Evolutionary conservation across 2,329 filamentous ascomycete species (phyloP).

Genomic region (Cladosporium sp.): DNA sequence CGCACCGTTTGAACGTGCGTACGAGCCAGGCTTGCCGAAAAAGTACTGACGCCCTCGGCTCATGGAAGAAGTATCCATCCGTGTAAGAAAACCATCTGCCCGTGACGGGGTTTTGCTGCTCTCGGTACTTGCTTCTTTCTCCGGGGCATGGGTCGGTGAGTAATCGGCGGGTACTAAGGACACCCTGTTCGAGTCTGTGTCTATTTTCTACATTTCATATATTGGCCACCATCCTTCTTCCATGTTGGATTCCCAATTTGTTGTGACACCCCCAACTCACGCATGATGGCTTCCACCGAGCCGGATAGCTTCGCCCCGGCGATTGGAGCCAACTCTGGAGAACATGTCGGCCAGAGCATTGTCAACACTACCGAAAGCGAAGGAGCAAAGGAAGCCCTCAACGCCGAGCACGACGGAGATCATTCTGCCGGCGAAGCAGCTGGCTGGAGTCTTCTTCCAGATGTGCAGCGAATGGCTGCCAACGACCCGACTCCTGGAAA

Average conservation of each 20-base stretch:
- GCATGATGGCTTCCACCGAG: constrained; percentile 14
- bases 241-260: neutral
- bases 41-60: neutral
- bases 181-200: neutral
- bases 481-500: constrained; percentile 18
- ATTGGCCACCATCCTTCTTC: neutral
- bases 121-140: neutral
- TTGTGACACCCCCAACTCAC: neutral
- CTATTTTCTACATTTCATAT: neutral
- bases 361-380: constrained; percentile 33
- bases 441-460: constrained; percentile 6
- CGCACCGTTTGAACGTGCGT: neutral
- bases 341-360: constrained; percentile 9
- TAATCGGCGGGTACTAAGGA: neutral
- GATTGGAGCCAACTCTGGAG: constrained; percentile 12
- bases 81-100: neutral
- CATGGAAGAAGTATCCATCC: neutral
- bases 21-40: neutral
- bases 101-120: neutral
- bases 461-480: constrained; percentile 1
- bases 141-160: too few species aligned
- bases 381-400: constrained; percentile 45
- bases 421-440: constrained; percentile 7
- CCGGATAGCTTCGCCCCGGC: constrained; percentile 11
- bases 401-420: constrained; percentile 27